These are phyloP conservation scores for Malbranchea cinnamomea DNA, from an alignment of 2,329 filamentous ascomycete genomes.

Conservation along the genomic window DNA sequence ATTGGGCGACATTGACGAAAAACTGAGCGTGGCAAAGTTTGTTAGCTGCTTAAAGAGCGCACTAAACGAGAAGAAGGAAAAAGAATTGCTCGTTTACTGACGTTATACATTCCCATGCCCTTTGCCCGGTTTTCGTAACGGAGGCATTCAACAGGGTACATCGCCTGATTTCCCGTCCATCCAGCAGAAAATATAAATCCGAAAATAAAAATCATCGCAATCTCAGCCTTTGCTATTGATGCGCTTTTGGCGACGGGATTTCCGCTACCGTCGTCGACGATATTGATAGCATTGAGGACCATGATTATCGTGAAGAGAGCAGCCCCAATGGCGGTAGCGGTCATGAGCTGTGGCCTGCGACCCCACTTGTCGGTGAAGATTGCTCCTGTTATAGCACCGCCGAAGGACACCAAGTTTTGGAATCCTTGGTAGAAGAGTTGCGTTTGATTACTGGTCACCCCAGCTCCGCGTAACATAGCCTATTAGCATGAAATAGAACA, in stretches of 20 bases:
- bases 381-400: slow-evolving; percentile 41
- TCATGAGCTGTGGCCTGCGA: slow-evolving; percentile 42
- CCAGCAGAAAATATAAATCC: slow-evolving; percentile 37
- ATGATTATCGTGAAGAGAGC: slow-evolving; percentile 38
- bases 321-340: slow-evolving; percentile 33
- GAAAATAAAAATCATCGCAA: slow-evolving; percentile 42
- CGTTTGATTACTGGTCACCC: slow-evolving; percentile 26
- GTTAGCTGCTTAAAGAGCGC: slow-evolving; percentile 19
- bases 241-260: slow-evolving; percentile 17
- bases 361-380: slow-evolving; percentile 41
- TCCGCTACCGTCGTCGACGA: too few relatives aligned
- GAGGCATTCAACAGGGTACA: slow-evolving; percentile 41
- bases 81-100: slow-evolving; percentile 31
- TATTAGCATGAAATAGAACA: too few relatives aligned
- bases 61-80: slow-evolving; percentile 7
- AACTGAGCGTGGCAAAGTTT: slow-evolving; percentile 32
- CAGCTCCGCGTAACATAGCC: slow-evolving; percentile 29
- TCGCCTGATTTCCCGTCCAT: slow-evolving; percentile 29
- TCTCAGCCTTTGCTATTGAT: slow-evolving; percentile 26
- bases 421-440: slow-evolving; percentile 31
- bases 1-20: slow-evolving; percentile 30
- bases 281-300: slow-evolving; percentile 25
- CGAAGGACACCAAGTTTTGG: slow-evolving; percentile 33
- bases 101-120: slow-evolving; percentile 38
- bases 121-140: slow-evolving; percentile 41